These are phyloP conservation scores for Eremothecium sinecaudum DNA, from an alignment of 1,139 yeast genomes.

Conservation along the genomic window DNA sequence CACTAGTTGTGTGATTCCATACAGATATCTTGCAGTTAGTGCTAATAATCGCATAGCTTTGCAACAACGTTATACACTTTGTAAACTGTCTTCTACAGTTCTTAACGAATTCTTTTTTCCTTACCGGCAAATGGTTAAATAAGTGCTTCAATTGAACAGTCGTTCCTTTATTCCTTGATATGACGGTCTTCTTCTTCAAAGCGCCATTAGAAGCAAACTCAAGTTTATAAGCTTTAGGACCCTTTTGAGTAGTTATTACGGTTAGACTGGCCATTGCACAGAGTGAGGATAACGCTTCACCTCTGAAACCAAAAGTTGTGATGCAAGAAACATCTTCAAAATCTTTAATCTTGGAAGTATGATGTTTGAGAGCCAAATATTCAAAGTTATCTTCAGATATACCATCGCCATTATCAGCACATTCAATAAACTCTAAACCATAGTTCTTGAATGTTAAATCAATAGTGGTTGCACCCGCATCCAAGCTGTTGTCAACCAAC, in stretches of 20 bases:
- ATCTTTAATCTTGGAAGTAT: constrained; percentile 63
- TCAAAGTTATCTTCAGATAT: constrained; percentile 51
- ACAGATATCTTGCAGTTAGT: constrained; percentile 51
- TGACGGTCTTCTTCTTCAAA: constrained; percentile 33
- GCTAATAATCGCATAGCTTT: constrained; percentile 57
- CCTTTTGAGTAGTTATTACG: constrained; percentile 48
- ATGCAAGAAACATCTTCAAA: constrained; percentile 51
- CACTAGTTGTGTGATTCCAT: constrained; percentile 38
- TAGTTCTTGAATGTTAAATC: constrained; percentile 59
- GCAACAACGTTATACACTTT: constrained; percentile 52
- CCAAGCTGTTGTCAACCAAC: constrained; percentile 75
- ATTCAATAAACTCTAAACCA: constrained; percentile 67
- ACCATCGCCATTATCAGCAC: constrained; percentile 74
- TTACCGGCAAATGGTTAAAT: constrained; percentile 61
- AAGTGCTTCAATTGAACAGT: constrained; percentile 42
- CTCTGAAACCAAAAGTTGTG: constrained; percentile 66
- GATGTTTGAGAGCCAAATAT: constrained; percentile 56
- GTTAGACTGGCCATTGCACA: constrained; percentile 49
- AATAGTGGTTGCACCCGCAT: constrained; percentile 59
- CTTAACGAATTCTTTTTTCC: constrained; percentile 61
- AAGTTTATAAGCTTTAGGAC: constrained; percentile 52
- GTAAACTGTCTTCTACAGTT: constrained; percentile 64
- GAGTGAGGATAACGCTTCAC: constrained; percentile 73
- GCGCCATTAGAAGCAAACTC: constrained; percentile 47
- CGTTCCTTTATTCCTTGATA: constrained; percentile 56